Percentiles rank a stretch among this genome's conserved stretches.
These are phyloP conservation scores for Narthecium ossifragum DNA, from an alignment of 106 monocot species.

Conservation along the genomic window DNA sequence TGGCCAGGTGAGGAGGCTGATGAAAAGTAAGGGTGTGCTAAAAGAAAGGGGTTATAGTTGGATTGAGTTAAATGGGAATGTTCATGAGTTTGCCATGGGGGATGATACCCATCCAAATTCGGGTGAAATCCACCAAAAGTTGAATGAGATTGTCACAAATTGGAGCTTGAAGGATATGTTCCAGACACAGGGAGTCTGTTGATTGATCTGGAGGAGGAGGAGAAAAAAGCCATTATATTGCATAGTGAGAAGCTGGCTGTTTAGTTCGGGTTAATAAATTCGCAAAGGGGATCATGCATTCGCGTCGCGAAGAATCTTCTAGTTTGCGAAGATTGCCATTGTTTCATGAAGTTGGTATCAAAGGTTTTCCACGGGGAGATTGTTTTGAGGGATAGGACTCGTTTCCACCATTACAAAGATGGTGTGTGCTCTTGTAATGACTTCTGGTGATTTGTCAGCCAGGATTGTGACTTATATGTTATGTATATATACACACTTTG, in stretches of 20 bases:
- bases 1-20: conserved; percentile 29
- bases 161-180: conserved; percentile 42
- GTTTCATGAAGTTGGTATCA: conserved; percentile 38
- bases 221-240: conserved; percentile 38
- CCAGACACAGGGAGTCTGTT: conserved; percentile 35
- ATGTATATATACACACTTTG: too few relatives aligned
- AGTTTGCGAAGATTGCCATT: conserved; percentile 50
- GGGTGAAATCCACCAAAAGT: conserved; percentile 35
- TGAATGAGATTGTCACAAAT: conserved; percentile 36
- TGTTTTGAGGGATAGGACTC: conserved; percentile 37
- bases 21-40: conserved; percentile 30
- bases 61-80: conserved; percentile 26
- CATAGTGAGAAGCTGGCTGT: conserved; percentile 75
- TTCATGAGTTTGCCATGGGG: conserved; percentile 35
- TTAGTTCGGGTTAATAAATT: conserved; percentile 36
- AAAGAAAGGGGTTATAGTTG: conserved; percentile 58
- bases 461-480: too few relatives aligned
- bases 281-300: conserved; percentile 16
- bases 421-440: conserved; percentile 42
- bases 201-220: conserved; percentile 54
- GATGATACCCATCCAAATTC: conserved; percentile 36
- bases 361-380: conserved; percentile 26
- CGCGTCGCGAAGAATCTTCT: conserved; percentile 40
- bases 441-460: conserved; percentile 62
- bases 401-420: conserved; percentile 42